Percentiles rank a stretch among this genome's conserved stretches.
Conservation (phyloP, 768 basidiomycete species). For the Amanita rubescens region DNA sequence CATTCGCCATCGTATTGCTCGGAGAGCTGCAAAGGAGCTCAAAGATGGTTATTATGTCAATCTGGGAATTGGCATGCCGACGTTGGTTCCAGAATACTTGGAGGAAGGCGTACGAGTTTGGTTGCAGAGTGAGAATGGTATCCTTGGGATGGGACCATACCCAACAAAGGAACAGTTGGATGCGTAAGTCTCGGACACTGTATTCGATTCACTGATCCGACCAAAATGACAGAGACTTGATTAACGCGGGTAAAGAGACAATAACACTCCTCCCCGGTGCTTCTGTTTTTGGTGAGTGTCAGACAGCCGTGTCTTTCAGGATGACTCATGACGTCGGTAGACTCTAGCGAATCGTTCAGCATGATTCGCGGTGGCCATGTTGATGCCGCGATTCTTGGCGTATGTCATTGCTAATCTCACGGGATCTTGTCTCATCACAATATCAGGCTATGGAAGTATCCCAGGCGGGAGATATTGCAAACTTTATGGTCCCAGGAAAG, state of each 20-base stretch:
- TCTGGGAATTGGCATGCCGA: conserved; percentile 88
- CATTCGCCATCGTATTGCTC: conserved; percentile 68
- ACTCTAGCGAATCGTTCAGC: conserved; percentile 89
- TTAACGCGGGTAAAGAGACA: conserved; percentile 94
- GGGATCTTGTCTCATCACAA: conserved; percentile 2
- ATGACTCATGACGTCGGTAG: conserved; percentile 26
- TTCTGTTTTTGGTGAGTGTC: conserved; percentile 70
- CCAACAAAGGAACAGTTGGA: conserved; percentile 75
- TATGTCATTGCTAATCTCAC: conserved; percentile 28
- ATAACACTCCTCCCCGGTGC: conserved; percentile 90
- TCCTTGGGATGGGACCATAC: conserved; percentile 87
- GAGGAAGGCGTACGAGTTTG: conserved; percentile 73
- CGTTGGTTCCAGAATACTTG: conserved; percentile 76
- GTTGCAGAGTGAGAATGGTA: conserved; percentile 88
- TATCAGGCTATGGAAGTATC: conserved; percentile 90
- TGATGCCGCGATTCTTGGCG: conserved; percentile 88
- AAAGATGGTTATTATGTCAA: conserved; percentile 86
- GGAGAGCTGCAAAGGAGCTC: conserved; percentile 83
- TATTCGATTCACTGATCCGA: neutral
- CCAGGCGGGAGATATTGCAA: conserved; percentile 87
- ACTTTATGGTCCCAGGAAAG: conserved; percentile 98
- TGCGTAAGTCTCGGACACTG: conserved; percentile 44
- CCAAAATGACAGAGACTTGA: conserved; percentile 61
- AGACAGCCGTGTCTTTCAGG: neutral
- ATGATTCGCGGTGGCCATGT: conserved; percentile 99